Percentiles rank a stretch among this genome's conserved stretches.
These are phyloP conservation scores for Colletotrichum echinochloae DNA, from an alignment of 2,329 filamentous ascomycete species.

Conservation along the genomic window DNA sequence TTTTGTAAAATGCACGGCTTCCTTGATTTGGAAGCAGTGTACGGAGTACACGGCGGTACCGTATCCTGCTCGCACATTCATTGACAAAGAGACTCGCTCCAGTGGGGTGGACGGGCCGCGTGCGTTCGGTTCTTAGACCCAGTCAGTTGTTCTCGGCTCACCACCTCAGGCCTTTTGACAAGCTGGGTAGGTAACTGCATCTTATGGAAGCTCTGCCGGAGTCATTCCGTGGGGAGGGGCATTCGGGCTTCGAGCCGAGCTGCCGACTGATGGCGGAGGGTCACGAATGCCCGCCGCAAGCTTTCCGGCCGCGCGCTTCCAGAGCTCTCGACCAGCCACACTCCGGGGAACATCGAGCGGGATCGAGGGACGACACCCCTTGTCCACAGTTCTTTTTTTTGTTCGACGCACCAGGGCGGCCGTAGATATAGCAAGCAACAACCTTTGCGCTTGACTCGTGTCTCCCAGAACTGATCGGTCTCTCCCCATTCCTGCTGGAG, in stretches of 20 bases:
- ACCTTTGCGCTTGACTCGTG: conserved; percentile 30
- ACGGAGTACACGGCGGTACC: conserved; percentile 5
- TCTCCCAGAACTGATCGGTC: conserved; percentile 1
- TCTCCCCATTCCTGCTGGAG: neutral
- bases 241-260: conserved; percentile 2
- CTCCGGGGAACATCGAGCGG: conserved; percentile 15
- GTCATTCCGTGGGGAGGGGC: too few species aligned
- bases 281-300: neutral
- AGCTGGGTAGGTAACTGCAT: neutral
- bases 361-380: conserved; percentile 31
- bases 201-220: conserved; percentile 27
- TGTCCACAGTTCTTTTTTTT: conserved; percentile 2
- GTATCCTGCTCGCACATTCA: neutral
- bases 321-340: conserved; percentile 8
- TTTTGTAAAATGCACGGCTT: conserved; percentile 17
- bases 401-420: conserved; percentile 18
- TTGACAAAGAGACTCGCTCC: neutral
- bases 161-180: neutral
- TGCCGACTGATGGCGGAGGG: conserved; percentile 24
- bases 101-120: neutral
- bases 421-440: conserved; percentile 10
- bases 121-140: conserved; percentile 4
- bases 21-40: conserved; percentile 29
- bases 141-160: neutral
- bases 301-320: neutral